Conservation (phyloP, 495 filamentous ascomycete genomes). For the Immersiella caudata region DNA sequence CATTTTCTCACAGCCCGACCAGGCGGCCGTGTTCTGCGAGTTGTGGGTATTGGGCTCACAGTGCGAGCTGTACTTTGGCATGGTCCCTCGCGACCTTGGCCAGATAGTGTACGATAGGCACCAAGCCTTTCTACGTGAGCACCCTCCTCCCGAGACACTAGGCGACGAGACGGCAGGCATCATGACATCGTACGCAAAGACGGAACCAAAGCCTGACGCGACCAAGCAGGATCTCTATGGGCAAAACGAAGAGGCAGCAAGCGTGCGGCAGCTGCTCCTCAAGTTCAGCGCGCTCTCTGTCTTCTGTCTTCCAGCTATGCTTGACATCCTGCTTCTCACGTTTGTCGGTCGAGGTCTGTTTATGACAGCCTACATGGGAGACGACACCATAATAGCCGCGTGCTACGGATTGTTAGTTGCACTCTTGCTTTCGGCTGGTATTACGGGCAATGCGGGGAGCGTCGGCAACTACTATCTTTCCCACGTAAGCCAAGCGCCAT, state of each 20-base stretch:
- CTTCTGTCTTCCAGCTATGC: conserved; percentile 34
- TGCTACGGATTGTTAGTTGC: conserved; percentile 31
- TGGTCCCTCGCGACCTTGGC: conserved; percentile 28
- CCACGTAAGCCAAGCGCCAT: conserved; percentile 23
- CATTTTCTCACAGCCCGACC: conserved; percentile 34
- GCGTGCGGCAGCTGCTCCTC: conserved; percentile 12
- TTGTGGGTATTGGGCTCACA: conserved; percentile 37
- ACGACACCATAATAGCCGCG: conserved; percentile 26
- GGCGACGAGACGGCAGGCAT: conserved; percentile 12
- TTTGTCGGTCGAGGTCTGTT: conserved; percentile 36
- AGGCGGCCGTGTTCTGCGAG: conserved; percentile 37
- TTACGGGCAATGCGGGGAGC: conserved; percentile 39
- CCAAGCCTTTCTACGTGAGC: conserved; percentile 15
- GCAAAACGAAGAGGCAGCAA: not conserved
- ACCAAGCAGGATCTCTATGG: not conserved
- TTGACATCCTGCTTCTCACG: conserved; percentile 33
- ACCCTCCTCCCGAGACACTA: conserved; percentile 20
- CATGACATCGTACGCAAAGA: conserved; percentile 32
- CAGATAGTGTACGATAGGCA: conserved; percentile 30
- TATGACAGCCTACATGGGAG: conserved; percentile 36
- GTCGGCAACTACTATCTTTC: conserved; percentile 36
- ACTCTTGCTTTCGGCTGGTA: conserved; percentile 33
- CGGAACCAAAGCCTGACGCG: conserved; percentile 18
- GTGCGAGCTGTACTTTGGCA: conserved; percentile 35
- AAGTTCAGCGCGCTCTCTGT: conserved; percentile 34